Conservation (phyloP, 2,329 filamentous ascomycete species). For the Paracoccidioides brasiliensis region DNA sequence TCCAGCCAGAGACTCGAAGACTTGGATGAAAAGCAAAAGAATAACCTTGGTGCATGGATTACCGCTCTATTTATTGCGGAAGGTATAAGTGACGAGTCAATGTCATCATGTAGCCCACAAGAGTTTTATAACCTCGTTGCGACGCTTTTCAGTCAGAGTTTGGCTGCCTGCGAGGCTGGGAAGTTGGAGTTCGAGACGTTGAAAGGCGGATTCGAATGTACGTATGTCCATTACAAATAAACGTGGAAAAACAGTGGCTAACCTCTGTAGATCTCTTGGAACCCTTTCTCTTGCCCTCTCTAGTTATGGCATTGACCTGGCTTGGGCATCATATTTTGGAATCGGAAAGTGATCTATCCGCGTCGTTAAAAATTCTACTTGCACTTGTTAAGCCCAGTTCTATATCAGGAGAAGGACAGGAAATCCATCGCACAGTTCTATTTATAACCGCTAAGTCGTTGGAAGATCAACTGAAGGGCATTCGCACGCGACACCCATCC, state of each 20-base stretch:
- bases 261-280: conserved; percentile 42
- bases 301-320: conserved; percentile 48
- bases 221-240: conserved; percentile 16
- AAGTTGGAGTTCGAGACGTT: conserved; percentile 45
- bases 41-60: conserved; percentile 47
- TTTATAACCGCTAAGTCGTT: conserved; percentile 42
- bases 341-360: conserved; percentile 35
- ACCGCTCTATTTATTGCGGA: conserved; percentile 49
- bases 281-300: conserved; percentile 49
- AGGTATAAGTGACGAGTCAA: conserved; percentile 50
- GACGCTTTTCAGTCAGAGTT: conserved; percentile 48
- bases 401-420: conserved; percentile 45
- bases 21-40: conserved; percentile 42
- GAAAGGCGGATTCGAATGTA: conserved; percentile 50
- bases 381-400: conserved; percentile 45
- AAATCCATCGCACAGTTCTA: conserved; percentile 48
- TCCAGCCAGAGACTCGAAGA: conserved; percentile 38
- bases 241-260: conserved; percentile 3
- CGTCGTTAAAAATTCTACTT: conserved; percentile 42
- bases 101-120: conserved; percentile 50
- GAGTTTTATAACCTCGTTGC: conserved; percentile 51
- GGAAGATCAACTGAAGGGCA: conserved; percentile 39
- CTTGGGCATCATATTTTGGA: conserved; percentile 44
- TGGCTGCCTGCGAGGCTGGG: conserved; percentile 43
- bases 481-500: conserved; percentile 35